Base-by-base conservation (phyloP, 2,329 filamentous ascomycete genomes). In the Myriosclerotinia duriaeana region DNA sequence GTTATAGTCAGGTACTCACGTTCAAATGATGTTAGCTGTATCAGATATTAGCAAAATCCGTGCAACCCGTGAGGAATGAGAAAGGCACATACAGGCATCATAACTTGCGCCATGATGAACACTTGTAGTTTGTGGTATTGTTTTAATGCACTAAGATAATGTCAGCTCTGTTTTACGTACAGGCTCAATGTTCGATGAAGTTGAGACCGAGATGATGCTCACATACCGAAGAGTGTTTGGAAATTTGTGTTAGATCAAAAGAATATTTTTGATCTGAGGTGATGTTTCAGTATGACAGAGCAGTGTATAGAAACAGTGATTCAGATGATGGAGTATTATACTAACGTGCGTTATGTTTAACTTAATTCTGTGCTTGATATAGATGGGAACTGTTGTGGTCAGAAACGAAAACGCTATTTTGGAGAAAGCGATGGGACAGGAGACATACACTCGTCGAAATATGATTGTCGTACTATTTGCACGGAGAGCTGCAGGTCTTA, bases 81-180 rank as follows among this genome's bases (percentile, higher is more conserved):
- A 50, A 12, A 38, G n/a, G 22, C 5, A 61, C 58, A 52, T 50
- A 61, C 58, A 8, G 58, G 58, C 58, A 61, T 50, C 46, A 61
- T 61, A 17, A 50, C 46, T 61, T 61, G 58, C 34, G 58, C 20
- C 58, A 61, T 61, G 46, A 38, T 61, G n/a, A 50, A 50, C 17
- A 20, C 3, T 38, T 38, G 14, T 26, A 50, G 14, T 40, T 17
- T 38, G 8, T 50, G 3, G 34, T 50, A 50, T 38, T 12, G 9
- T 14, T 1, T 20, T 20, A 26, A 40, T 8, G n/a, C 8, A 52
- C 34, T 40, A 40, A 17, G 5, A 26, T 4, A 20, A 22, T 50
- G 9, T 61, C 20, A 61, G 58, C n/a, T 20, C 5, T 38, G 11
- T 0, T 52, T 26, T 20, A 48, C 1, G 20, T 20, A 5, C 5